A percentile compares a stretch with the other conserved stretches of the same genome.
These are phyloP conservation scores for Zymoseptoria crescenta DNA, from an alignment of 2,329 filamentous ascomycete species.

Conservation along the genomic window DNA sequence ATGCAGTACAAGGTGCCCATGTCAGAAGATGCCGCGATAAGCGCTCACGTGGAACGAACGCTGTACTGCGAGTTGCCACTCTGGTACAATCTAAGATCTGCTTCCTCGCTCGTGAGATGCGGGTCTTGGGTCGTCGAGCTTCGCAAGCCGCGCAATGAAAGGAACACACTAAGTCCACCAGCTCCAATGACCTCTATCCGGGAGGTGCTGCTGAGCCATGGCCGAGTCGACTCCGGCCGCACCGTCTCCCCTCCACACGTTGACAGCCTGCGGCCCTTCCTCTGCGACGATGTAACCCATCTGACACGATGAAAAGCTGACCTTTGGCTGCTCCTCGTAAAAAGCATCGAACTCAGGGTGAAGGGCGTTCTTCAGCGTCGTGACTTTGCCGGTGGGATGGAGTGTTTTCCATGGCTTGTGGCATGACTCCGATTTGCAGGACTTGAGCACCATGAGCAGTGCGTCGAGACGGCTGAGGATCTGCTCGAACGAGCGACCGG, in stretches of 20 bases:
- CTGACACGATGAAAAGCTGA: conserved; percentile 46
- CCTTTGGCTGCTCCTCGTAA: conserved; percentile 33
- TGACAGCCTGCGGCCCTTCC: conserved; percentile 40
- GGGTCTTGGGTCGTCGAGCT: too few relatives aligned
- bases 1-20: too few relatives aligned
- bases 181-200: conserved; percentile 10
- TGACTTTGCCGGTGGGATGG: conserved; percentile 17
- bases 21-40: too few relatives aligned
- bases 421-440: conserved; percentile 17
- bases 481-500: background rate
- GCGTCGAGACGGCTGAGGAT: conserved; percentile 15
- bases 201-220: conserved; percentile 4
- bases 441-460: conserved; percentile 20
- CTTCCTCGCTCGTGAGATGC: too few relatives aligned
- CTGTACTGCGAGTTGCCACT: too few relatives aligned
- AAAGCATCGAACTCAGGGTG: conserved; percentile 14
- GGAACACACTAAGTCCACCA: too few relatives aligned
- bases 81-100: too few relatives aligned
- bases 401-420: conserved; percentile 15
- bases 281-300: conserved; percentile 47
- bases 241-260: conserved; percentile 13
- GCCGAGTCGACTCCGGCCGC: background rate
- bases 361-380: conserved; percentile 13
- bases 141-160: too few relatives aligned
- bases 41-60: too few relatives aligned